phyloP scores from a whole-genome alignment of 176 grass and related monocot genomes.

The Carex myosuroides region DNA sequence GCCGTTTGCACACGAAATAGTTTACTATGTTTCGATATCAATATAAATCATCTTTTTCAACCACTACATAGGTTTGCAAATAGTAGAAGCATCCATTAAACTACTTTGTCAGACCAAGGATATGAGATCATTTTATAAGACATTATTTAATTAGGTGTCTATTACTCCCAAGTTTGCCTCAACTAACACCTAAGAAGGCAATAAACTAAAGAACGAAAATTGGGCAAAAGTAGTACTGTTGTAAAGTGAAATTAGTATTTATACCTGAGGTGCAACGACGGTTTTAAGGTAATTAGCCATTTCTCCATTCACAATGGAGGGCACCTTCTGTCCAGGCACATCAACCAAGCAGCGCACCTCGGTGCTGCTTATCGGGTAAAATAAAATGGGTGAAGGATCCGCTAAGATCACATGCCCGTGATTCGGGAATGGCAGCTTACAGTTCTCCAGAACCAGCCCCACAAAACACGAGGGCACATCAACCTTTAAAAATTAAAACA shows the following conservation, averaged over 20 bases:
- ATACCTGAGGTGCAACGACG: constrained; percentile 88
- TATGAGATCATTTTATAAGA: not conserved
- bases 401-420: constrained; percentile 97
- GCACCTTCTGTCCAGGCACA: constrained; percentile 94
- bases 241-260: not conserved
- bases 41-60: not conserved
- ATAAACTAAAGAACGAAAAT: not conserved
- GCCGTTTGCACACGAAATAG: not conserved
- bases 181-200: not conserved
- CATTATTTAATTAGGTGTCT: not conserved
- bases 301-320: constrained; percentile 85
- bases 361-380: constrained; percentile 94
- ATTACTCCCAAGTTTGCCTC: not conserved
- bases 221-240: not conserved
- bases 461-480: constrained; percentile 96
- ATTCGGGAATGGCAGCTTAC: constrained; percentile 71
- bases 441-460: constrained; percentile 90
- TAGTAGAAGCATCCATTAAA: not conserved
- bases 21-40: not conserved
- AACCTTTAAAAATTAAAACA: constrained; percentile 50
- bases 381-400: constrained; percentile 94
- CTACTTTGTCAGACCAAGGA: not conserved
- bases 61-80: not conserved
- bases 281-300: constrained; percentile 96
- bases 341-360: constrained; percentile 96